Evolutionary conservation across 257 asterid genomes (phyloP).

Genomic region (Rhazya stricta): DNA sequence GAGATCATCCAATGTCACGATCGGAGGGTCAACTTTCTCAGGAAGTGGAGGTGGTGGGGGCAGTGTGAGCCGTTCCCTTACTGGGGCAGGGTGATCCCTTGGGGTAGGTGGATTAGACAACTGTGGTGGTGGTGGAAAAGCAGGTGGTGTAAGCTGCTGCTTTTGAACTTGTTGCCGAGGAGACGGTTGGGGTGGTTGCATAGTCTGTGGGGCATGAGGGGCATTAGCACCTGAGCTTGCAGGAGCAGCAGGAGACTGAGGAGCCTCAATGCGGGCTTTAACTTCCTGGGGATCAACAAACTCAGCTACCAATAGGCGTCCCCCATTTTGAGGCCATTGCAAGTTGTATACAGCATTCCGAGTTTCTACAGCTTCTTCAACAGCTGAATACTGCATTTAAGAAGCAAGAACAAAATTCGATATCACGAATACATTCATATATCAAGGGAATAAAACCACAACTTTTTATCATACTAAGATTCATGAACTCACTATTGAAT

Average conservation of each 20-base stretch:
- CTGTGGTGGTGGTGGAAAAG: conserved; percentile 50
- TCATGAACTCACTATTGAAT: neutral
- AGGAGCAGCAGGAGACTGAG: conserved; percentile 43
- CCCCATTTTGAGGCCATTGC: conserved; percentile 92
- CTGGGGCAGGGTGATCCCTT: conserved; percentile 45
- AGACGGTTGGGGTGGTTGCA: conserved; percentile 50
- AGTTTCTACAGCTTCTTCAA: conserved; percentile 77
- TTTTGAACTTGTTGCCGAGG: conserved; percentile 40
- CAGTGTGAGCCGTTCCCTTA: conserved; percentile 51
- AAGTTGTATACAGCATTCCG: conserved; percentile 82
- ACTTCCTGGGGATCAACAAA: conserved; percentile 80
- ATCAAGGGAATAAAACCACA: neutral
- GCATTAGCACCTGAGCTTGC: conserved; percentile 25
- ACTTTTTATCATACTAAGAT: neutral
- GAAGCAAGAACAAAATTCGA: conserved; percentile 11
- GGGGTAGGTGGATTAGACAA: conserved; percentile 38
- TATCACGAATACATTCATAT: neutral
- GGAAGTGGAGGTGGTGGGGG: conserved; percentile 81
- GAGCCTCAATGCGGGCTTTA: conserved; percentile 53
- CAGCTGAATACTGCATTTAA: conserved; percentile 64
- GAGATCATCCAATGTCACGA: conserved; percentile 78
- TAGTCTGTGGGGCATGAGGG: conserved; percentile 20
- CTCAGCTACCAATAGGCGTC: conserved; percentile 63
- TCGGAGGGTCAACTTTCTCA: conserved; percentile 74
- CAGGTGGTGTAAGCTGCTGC: conserved; percentile 44